Evolutionary conservation across 371 early-diverging fungal genomes (phyloP).

Genomic region (Zychaea mexicana): DNA sequence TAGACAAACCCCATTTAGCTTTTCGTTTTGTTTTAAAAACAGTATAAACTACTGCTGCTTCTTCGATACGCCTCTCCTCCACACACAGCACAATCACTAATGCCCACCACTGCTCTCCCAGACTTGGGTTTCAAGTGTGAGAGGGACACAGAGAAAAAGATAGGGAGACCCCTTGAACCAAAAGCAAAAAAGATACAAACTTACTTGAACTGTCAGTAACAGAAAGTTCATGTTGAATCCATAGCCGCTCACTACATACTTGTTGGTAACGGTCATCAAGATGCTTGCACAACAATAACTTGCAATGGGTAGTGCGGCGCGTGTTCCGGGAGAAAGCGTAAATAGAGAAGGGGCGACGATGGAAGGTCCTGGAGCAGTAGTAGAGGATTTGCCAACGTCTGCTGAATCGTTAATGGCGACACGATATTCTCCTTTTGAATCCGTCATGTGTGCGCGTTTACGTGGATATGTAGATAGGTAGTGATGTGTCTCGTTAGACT

Average conservation of each 20-base stretch:
- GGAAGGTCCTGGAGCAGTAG: slow-evolving; percentile 9
- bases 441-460: slow-evolving; percentile 9
- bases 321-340: slow-evolving; percentile 42
- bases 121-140: no score
- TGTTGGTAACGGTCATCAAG: slow-evolving; percentile 96
- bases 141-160: neutral
- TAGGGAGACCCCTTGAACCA: slow-evolving; percentile 1
- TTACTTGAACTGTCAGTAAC: slow-evolving; percentile 85
- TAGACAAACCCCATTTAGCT: no score
- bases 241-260: slow-evolving; percentile 87
- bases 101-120: no score
- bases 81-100: no score
- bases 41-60: no score
- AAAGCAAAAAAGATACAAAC: neutral
- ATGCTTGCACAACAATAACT: slow-evolving; percentile 93
- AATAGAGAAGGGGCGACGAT: slow-evolving; percentile 39
- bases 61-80: no score
- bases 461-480: neutral
- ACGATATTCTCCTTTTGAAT: slow-evolving; percentile 25
- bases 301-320: slow-evolving; percentile 69
- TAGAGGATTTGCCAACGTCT: slow-evolving; percentile 17
- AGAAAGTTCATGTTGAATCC: slow-evolving; percentile 92
- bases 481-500: no score
- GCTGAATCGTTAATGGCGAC: slow-evolving; percentile 12
- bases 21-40: no score